phyloP scores from a whole-genome alignment of 768 basidiomycete species.

The Candolleomyces eurysporus region DNA sequence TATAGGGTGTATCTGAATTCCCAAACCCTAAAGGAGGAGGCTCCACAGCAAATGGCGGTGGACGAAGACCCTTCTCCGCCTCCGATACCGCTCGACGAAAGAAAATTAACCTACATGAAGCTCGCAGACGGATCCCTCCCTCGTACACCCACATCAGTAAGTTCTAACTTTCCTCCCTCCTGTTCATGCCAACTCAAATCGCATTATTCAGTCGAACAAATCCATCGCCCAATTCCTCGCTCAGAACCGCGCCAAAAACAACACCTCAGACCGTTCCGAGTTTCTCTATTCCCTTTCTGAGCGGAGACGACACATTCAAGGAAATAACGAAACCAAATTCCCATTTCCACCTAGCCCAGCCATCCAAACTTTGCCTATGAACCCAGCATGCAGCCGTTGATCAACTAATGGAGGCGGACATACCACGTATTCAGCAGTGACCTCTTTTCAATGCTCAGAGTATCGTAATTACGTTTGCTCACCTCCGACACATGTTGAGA shows the following conservation, averaged over 20 bases:
- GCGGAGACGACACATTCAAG: conserved; percentile 45
- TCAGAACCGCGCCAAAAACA: conserved; percentile 66
- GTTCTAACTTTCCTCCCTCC: conserved; percentile 19
- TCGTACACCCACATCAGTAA: conserved; percentile 58
- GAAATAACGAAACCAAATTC: conserved; percentile 18
- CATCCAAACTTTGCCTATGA: conserved; percentile 51
- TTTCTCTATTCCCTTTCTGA: conserved; percentile 62
- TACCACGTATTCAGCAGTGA: too few relatives aligned
- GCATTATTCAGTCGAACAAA: conserved; percentile 54
- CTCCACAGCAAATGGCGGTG: conserved; percentile 1
- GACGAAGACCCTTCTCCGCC: conserved; percentile 5
- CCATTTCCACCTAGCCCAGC: too few relatives aligned
- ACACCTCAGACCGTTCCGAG: conserved; percentile 74
- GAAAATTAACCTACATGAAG: conserved; percentile 60
- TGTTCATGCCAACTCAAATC: conserved; percentile 12
- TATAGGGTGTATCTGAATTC: conserved; percentile 8
- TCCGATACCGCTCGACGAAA: conserved; percentile 50
- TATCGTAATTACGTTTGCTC: too few relatives aligned
- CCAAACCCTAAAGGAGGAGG: conserved; percentile 18
- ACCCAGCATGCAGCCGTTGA: too few relatives aligned
- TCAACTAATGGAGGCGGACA: conserved; percentile 40
- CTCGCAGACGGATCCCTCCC: conserved; percentile 44
- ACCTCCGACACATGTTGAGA: too few relatives aligned
- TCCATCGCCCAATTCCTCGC: conserved; percentile 73
- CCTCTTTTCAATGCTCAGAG: too few relatives aligned